Percentiles rank a stretch among this genome's conserved stretches.
phyloP scores from a whole-genome alignment of 257 asterid species.

The Solanum commersonii region DNA sequence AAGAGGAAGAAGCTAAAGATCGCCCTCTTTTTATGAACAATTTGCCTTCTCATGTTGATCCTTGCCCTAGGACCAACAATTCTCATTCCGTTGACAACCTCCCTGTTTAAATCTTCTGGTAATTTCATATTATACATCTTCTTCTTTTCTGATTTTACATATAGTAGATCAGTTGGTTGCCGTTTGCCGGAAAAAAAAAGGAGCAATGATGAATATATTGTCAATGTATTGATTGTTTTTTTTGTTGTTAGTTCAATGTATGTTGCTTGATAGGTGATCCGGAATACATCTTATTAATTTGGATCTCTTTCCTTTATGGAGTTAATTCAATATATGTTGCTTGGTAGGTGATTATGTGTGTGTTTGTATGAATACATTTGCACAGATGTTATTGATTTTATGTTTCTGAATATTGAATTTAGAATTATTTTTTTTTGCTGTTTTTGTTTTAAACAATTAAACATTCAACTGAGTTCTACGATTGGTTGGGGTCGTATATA shows the following conservation, averaged over 20 bases:
- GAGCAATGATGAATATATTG: background rate
- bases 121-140: background rate
- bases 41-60: slow-evolving; percentile 25
- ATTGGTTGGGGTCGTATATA: background rate
- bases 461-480: background rate
- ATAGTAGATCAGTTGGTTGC: background rate
- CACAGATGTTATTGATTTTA: background rate
- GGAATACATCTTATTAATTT: background rate
- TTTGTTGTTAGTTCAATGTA: background rate
- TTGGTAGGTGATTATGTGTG: background rate
- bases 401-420: background rate
- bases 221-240: background rate
- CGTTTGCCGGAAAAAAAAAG: background rate
- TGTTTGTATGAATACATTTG: background rate
- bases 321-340: background rate
- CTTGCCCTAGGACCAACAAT: slow-evolving; percentile 23
- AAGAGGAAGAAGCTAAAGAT: slow-evolving; percentile 69
- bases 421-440: background rate
- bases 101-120: slow-evolving; percentile 24
- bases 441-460: background rate
- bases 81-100: slow-evolving; percentile 31
- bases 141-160: background rate
- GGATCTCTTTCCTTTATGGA: background rate
- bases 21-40: slow-evolving; percentile 70
- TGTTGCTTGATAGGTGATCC: background rate